Percentiles rank a stretch among this genome's conserved stretches.
Conservation (phyloP, 257 asterid genomes). For the Solanum sejunctum region DNA sequence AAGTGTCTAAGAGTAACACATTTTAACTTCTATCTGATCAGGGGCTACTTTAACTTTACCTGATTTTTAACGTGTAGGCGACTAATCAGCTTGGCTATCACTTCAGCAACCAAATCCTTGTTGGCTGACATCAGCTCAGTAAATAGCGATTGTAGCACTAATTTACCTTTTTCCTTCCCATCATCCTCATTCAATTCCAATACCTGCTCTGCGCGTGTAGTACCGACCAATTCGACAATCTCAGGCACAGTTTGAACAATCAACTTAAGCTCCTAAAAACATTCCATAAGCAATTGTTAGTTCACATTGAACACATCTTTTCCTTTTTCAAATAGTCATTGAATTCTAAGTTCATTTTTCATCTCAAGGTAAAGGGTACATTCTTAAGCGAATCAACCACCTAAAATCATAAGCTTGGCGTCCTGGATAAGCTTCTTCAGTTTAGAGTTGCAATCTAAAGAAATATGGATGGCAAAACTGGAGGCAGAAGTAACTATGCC, state of each 20-base stretch:
- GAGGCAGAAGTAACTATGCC: neutral
- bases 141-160: slow-evolving; percentile 49
- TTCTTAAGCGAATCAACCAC: neutral
- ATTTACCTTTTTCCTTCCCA: slow-evolving; percentile 41
- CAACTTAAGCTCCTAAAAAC: slow-evolving; percentile 59
- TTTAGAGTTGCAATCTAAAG: neutral
- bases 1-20: neutral
- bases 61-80: slow-evolving; percentile 44
- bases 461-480: neutral
- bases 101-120: slow-evolving; percentile 37
- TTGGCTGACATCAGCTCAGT: slow-evolving; percentile 65
- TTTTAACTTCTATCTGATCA: neutral
- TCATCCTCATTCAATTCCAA: slow-evolving; percentile 24
- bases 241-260: slow-evolving; percentile 74
- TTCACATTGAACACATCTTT: neutral
- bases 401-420: neutral
- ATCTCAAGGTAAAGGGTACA: neutral
- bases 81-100: slow-evolving; percentile 39
- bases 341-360: neutral
- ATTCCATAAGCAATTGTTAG: neutral
- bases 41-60: slow-evolving; percentile 21
- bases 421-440: neutral
- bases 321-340: neutral
- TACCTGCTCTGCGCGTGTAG: slow-evolving; percentile 30
- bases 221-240: slow-evolving; percentile 72